These are phyloP conservation scores for Penicillium sp. DNA, from an alignment of 2,329 filamentous ascomycete genomes.

Conservation along the genomic window DNA sequence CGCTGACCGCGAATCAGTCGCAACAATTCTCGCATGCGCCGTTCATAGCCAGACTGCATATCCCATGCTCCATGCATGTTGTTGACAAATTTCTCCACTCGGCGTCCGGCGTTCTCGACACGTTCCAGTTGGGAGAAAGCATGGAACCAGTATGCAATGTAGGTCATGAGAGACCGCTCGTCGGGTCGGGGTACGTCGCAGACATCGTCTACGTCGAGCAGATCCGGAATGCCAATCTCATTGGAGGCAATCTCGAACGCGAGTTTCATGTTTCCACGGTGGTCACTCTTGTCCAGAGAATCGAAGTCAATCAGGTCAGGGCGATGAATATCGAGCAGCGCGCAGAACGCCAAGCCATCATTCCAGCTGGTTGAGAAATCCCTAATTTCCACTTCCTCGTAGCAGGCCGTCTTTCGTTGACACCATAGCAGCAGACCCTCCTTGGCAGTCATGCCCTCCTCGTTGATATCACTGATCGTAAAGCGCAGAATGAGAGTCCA, in stretches of 20 bases:
- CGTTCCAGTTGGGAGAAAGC: constrained; percentile 99
- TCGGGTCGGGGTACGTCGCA: constrained; percentile 96
- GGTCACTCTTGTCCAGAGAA: constrained; percentile 87
- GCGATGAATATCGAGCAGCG: constrained; percentile 92
- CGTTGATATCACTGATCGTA: constrained; percentile 98
- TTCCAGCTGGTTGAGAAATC: constrained; percentile 98
- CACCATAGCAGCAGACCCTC: constrained; percentile 96
- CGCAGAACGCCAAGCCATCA: constrained; percentile 94
- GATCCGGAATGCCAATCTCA: constrained; percentile 93
- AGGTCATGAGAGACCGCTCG: constrained; percentile 96
- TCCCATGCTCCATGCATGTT: constrained; percentile 99
- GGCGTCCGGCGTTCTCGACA: constrained; percentile 92
- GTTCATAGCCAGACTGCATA: constrained; percentile 97
- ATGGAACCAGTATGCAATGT: constrained; percentile 99
- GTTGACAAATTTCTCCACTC: constrained; percentile 97
- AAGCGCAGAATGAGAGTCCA: constrained; percentile 98
- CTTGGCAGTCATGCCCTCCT: constrained; percentile 96
- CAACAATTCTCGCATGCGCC: constrained; percentile 81
- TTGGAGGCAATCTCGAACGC: constrained; percentile 95
- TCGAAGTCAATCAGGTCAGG: constrained; percentile 98
- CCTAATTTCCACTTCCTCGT: constrained; percentile 91
- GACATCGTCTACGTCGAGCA: constrained; percentile 97
- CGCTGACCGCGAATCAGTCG: constrained; percentile 72
- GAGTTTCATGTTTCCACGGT: constrained; percentile 95
- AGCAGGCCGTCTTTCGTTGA: constrained; percentile 97